A percentile compares a stretch with the other conserved stretches of the same genome.
phyloP scores from a whole-genome alignment of 2,329 filamentous ascomycete species.

The Colletotrichum noveboracense region DNA sequence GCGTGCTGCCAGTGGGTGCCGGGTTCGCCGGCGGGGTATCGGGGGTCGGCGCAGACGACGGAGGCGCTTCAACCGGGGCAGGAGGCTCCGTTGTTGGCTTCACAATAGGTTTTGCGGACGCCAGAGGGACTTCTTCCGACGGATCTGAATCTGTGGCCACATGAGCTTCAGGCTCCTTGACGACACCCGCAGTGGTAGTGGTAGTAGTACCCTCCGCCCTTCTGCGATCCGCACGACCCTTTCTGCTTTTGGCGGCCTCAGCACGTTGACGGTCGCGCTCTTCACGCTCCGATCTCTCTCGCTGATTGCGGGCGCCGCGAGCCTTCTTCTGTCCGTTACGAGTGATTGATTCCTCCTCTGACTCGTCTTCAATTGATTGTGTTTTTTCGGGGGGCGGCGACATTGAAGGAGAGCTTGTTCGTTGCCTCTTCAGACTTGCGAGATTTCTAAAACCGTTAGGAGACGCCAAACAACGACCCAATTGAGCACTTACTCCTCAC shows the following conservation, averaged over 20 bases:
- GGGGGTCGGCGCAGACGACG: constrained; percentile 38
- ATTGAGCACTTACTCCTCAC: constrained; percentile 79
- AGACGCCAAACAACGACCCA: neutral
- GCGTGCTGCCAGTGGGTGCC: constrained; percentile 46
- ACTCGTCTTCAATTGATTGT: constrained; percentile 63
- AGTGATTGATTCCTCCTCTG: constrained; percentile 69
- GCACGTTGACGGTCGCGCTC: constrained; percentile 76
- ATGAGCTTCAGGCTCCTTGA: constrained; percentile 40
- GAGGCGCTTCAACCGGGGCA: constrained; percentile 36
- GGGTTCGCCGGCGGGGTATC: constrained; percentile 51
- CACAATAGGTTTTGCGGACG: constrained; percentile 35
- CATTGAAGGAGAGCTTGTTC: constrained; percentile 78
- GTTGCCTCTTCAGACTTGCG: constrained; percentile 77
- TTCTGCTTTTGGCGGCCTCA: constrained; percentile 80
- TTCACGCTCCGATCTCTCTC: constrained; percentile 70
- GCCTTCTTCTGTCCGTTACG: constrained; percentile 65
- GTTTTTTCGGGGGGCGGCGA: constrained; percentile 60
- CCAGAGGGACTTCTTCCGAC: constrained; percentile 68
- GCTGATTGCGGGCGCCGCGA: constrained; percentile 63
- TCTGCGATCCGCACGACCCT: constrained; percentile 80
- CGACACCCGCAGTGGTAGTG: constrained; percentile 43
- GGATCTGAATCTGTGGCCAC: constrained; percentile 69
- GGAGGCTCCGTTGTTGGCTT: constrained; percentile 33
- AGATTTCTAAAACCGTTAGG: constrained; percentile 61
- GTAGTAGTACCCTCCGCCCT: constrained; percentile 74